These are phyloP conservation scores for Nitzschia putrida DNA, from an alignment of 108 stramenopile species.

Conservation along the genomic window DNA sequence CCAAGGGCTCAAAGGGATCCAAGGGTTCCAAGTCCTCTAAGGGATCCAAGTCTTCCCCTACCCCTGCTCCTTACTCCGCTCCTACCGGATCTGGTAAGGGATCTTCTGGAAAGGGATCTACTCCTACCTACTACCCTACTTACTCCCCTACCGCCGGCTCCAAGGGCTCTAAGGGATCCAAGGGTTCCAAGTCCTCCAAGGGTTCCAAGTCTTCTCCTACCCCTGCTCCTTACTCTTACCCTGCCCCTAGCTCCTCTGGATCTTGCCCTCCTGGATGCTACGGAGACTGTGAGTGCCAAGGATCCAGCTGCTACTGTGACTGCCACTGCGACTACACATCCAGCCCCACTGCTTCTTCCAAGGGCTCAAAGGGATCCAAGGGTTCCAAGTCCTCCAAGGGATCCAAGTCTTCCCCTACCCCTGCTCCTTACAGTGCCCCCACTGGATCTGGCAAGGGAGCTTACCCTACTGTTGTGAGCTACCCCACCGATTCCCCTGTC, in stretches of 20 bases:
- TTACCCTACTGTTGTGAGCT: not conserved
- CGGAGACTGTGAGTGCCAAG: constrained; percentile 3
- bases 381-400: not conserved
- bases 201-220: not conserved
- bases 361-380: not conserved
- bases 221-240: not conserved
- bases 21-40: constrained; percentile 11
- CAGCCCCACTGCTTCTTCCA: not conserved
- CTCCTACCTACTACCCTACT: not conserved
- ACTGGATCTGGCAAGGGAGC: not conserved
- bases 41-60: not conserved
- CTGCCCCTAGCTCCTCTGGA: not conserved
- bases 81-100: not conserved
- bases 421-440: not conserved
- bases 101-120: not conserved
- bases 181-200: not conserved
- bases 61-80: not conserved
- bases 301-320: constrained; percentile 1
- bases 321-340: constrained; percentile 10
- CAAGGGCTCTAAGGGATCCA: constrained; percentile 5
- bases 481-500: not conserved
- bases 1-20: constrained; percentile 3
- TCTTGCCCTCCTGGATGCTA: not conserved
- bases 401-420: not conserved
- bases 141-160: not conserved